Evolutionary conservation across 2,329 filamentous ascomycete species (phyloP).

Genomic region (Geosmithia flava): DNA sequence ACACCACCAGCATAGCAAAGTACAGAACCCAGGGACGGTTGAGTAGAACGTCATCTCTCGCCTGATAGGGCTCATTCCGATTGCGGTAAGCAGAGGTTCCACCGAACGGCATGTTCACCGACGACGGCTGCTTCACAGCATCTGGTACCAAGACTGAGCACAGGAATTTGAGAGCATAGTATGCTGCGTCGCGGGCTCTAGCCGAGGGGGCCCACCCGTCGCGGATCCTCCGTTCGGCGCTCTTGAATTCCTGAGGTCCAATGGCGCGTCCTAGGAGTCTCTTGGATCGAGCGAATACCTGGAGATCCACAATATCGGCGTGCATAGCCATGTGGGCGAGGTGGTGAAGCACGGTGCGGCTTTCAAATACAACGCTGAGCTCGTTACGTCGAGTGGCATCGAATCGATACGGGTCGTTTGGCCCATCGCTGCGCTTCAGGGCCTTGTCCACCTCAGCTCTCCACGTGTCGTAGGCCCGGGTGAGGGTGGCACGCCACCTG

Average conservation of each 20-base stretch:
- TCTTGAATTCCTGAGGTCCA: conserved; percentile 66
- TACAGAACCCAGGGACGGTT: conserved; percentile 95
- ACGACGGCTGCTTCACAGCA: conserved; percentile 14
- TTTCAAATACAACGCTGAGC: conserved; percentile 62
- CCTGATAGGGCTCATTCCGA: conserved; percentile 50
- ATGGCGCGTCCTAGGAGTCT: conserved; percentile 78
- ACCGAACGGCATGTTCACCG: conserved; percentile 10
- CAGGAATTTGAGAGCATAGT: conserved; percentile 83
- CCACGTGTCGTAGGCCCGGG: conserved; percentile 87
- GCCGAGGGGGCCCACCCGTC: conserved; percentile 83
- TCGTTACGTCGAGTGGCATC: conserved; percentile 50
- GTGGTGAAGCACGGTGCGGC: conserved; percentile 79
- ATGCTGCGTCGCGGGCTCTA: conserved; percentile 79
- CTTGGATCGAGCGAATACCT: conserved; percentile 85
- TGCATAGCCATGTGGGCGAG: conserved; percentile 97
- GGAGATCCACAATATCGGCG: conserved; percentile 92
- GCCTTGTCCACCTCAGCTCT: conserved; percentile 82
- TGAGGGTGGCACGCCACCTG: conserved; percentile 79
- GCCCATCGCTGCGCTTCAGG: conserved; percentile 44
- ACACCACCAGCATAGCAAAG: conserved; percentile 82
- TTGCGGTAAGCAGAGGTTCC: conserved; percentile 14
- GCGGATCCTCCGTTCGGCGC: conserved; percentile 72
- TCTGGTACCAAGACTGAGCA: conserved; percentile 65
- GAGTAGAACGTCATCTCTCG: conserved; percentile 76
- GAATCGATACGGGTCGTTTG: conserved; percentile 41